A percentile compares a stretch with the other conserved stretches of the same genome.
Evolutionary conservation across 768 basidiomycete genomes (phyloP).

Genomic region (Neoboletus magnificus): DNA sequence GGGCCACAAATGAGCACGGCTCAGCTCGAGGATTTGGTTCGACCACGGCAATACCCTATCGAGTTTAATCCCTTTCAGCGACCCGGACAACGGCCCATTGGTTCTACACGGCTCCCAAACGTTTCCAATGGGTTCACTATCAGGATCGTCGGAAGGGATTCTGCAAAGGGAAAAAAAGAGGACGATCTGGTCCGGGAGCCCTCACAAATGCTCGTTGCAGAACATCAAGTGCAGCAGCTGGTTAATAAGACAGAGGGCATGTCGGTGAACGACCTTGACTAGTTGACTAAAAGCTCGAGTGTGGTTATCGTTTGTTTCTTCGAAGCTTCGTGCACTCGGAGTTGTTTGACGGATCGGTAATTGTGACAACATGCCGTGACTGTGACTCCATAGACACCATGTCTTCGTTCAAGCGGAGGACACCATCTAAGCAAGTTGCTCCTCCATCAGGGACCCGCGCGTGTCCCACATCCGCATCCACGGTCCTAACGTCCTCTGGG

Average conservation of each 20-base stretch:
- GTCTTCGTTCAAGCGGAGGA: slow-evolving; percentile 81
- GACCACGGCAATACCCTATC: slow-evolving; percentile 28
- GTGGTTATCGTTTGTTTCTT: neutral
- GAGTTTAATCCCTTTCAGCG: slow-evolving; percentile 33
- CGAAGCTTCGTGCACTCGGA: neutral
- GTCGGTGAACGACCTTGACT: slow-evolving; percentile 30
- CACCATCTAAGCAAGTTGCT: slow-evolving; percentile 41
- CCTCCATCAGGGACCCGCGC: slow-evolving; percentile 52
- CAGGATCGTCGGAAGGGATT: slow-evolving; percentile 23
- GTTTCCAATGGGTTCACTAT: slow-evolving; percentile 33
- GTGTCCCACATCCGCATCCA: slow-evolving; percentile 55
- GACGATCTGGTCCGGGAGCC: neutral
- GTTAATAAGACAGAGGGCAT: slow-evolving; percentile 13
- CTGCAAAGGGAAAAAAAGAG: neutral
- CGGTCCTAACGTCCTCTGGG: slow-evolving; percentile 74
- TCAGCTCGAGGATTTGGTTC: slow-evolving; percentile 23
- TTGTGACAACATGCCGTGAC: slow-evolving; percentile 13
- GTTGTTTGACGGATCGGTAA: neutral
- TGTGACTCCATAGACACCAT: slow-evolving; percentile 33
- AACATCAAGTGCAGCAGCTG: slow-evolving; percentile 11
- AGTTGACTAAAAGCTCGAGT: slow-evolving; percentile 1
- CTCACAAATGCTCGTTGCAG: neutral
- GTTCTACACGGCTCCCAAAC: slow-evolving; percentile 28
- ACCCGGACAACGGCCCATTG: slow-evolving; percentile 30
- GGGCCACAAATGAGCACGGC: slow-evolving; percentile 21